Base-by-base conservation (phyloP, 768 basidiomycete genomes). In the Suillus sp. region DNA sequence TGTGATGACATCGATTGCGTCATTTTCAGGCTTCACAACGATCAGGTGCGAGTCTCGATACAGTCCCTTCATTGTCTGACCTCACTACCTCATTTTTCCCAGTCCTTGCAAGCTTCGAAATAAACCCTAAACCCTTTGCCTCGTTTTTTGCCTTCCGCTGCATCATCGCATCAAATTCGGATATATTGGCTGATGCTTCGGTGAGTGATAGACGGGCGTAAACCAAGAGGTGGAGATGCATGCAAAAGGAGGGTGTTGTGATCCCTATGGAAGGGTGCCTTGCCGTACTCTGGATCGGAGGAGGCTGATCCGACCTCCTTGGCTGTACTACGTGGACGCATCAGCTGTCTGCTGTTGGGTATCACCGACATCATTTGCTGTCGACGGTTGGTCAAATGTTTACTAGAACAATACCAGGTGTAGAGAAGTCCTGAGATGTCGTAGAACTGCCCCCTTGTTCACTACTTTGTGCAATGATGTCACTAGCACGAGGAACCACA, bases 111-210 rank as follows among this genome's bases (percentile, higher is more conserved):
- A n/a, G n/a, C 25, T 90, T 34, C 78, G 84, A 42, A 80, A 78
- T 54, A 90, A 90, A 67, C 47, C 47, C 47, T 48, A 14, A 7
- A 22, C 88, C 89, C 0, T 91, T 90, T 70, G 80, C 82, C 7
- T 89, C 89, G 0, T 80, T 78, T 62, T 78, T 90, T 3, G 89
- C 88, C 0, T 91, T 88, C 64, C 89, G 90, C 68, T 84, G 89
- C 40, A 81, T 91, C 59, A 82, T 90, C n/a, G 85, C 86, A 0
- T 84, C 86, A 0, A 83, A 80, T 64, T 71, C 80, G 14, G 87
- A 79, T 60, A 45, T 43, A 77, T 90, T 18, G 89, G 87, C 3
- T 89, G 88, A 0, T 89, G 86, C 70, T 77, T 74, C 57, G 88
- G 87, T 27, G 84, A 88, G 72, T 87, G 85, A 84, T 83, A 81